A percentile compares a stretch with the other conserved stretches of the same genome.
These are phyloP conservation scores for Coprinopsis cinerea DNA, from an alignment of 768 basidiomycete genomes.

Conservation along the genomic window DNA sequence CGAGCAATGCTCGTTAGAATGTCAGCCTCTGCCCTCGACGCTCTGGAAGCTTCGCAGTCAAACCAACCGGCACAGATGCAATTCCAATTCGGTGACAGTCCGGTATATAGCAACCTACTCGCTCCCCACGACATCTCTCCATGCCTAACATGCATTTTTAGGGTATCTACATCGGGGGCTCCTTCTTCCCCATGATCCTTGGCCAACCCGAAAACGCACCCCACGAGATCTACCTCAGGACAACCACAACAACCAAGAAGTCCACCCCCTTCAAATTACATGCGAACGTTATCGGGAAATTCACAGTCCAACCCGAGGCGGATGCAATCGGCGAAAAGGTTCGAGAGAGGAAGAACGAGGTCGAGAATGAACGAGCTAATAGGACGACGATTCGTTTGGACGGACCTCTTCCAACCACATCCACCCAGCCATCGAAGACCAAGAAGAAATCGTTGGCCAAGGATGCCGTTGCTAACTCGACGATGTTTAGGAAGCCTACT, in stretches of 20 bases:
- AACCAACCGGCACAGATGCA: slow-evolving; percentile 41
- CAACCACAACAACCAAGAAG: slow-evolving; percentile 50
- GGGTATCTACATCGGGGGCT: slow-evolving; percentile 63
- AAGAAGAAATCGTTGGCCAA: slow-evolving; percentile 27
- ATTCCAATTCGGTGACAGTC: slow-evolving; percentile 55
- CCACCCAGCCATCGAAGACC: slow-evolving; percentile 29
- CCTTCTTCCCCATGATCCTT: slow-evolving; percentile 55
- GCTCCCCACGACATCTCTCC: not conserved
- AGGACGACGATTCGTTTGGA: slow-evolving; percentile 48
- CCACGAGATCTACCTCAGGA: slow-evolving; percentile 71
- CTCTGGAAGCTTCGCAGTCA: slow-evolving; percentile 50
- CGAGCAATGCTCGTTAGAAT: slow-evolving; percentile 72
- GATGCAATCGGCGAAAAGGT: slow-evolving; percentile 38
- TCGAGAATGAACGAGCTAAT: slow-evolving; percentile 34
- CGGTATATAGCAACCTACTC: slow-evolving; percentile 37
- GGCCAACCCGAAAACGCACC: slow-evolving; percentile 42
- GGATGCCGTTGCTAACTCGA: too few relatives aligned
- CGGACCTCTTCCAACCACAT: slow-evolving; percentile 33
- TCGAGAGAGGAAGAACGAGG: slow-evolving; percentile 40
- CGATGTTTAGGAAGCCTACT: slow-evolving; percentile 25
- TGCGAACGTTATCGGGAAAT: slow-evolving; percentile 70
- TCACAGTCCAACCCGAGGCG: slow-evolving; percentile 56
- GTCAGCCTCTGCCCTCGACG: slow-evolving; percentile 67
- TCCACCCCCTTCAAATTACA: slow-evolving; percentile 65
- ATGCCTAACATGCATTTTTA: slow-evolving; percentile 20